These are phyloP conservation scores for Wallacemonas collosoma DNA, from an alignment of 208 protist species.

Conservation along the genomic window DNA sequence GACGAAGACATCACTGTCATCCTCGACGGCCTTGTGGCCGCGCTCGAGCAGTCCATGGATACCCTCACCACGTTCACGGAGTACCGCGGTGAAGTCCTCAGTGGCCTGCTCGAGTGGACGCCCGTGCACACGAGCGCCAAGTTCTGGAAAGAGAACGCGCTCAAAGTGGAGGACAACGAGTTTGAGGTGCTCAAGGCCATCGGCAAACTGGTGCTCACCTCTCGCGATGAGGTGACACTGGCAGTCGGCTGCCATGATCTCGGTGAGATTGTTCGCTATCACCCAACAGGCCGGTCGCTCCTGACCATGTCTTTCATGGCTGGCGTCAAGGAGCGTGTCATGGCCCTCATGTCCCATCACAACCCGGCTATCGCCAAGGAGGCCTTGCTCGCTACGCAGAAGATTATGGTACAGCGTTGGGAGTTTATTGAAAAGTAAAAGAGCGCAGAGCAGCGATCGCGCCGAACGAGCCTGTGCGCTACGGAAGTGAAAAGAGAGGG, in stretches of 20 bases:
- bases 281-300: constrained; percentile 85
- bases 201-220: constrained; percentile 73
- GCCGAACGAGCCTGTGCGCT: too few relatives aligned
- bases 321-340: constrained; percentile 87
- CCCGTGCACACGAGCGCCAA: constrained; percentile 93
- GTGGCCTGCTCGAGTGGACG: constrained; percentile 88
- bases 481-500: too few relatives aligned
- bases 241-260: constrained; percentile 93
- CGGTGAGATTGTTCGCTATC: constrained; percentile 91
- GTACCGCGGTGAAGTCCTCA: constrained; percentile 92
- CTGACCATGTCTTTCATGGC: constrained; percentile 65
- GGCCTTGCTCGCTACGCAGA: constrained; percentile 91
- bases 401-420: constrained; percentile 94
- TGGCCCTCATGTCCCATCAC: constrained; percentile 83
- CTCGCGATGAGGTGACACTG: constrained; percentile 61
- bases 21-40: constrained; percentile 57
- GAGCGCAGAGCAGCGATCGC: too few relatives aligned
- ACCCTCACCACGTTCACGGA: constrained; percentile 91
- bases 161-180: constrained; percentile 88
- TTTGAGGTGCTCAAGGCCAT: constrained; percentile 92
- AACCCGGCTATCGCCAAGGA: constrained; percentile 86
- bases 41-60: constrained; percentile 88
- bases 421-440: constrained; percentile 77
- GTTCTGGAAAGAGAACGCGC: constrained; percentile 94
- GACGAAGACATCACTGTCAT: constrained; percentile 89